Conservation (phyloP, 768 basidiomycete species). For the Trametes punicea region DNA sequence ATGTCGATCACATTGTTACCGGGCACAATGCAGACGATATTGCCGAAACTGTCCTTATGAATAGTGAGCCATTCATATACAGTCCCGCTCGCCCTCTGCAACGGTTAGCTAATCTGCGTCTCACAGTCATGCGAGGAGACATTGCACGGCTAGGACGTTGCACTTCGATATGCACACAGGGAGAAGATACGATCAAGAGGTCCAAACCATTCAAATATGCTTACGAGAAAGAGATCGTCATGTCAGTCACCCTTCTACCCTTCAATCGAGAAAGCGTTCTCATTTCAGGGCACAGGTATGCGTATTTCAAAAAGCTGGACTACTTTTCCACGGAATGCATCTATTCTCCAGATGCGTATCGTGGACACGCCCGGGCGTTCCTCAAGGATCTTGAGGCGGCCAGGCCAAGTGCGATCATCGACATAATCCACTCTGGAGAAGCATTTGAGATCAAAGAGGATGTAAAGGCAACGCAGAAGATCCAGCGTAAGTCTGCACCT, state of each 20-base stretch:
- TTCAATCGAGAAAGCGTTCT: background rate
- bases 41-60: conserved; percentile 98
- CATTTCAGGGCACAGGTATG: conserved; percentile 61
- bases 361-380: conserved; percentile 91
- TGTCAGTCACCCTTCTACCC: conserved; percentile 48
- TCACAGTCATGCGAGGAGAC: conserved; percentile 93
- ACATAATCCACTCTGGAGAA: conserved; percentile 96
- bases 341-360: conserved; percentile 97
- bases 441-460: conserved; percentile 84
- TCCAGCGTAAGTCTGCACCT: conserved; percentile 62
- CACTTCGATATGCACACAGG: conserved; percentile 91
- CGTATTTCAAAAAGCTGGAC: conserved; percentile 98
- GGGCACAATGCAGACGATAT: conserved; percentile 99
- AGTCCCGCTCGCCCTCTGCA: background rate
- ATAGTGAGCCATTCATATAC: conserved; percentile 57
- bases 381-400: conserved; percentile 95
- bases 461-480: conserved; percentile 78
- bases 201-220: conserved; percentile 99
- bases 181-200: conserved; percentile 93
- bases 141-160: conserved; percentile 92
- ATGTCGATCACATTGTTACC: conserved; percentile 96
- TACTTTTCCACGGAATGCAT: conserved; percentile 99
- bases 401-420: conserved; percentile 92
- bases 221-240: conserved; percentile 99
- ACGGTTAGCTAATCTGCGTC: too few species aligned